Percentiles rank a stretch among this genome's conserved stretches.
These are phyloP conservation scores for Fusarium oxysporum DNA, from an alignment of 2,329 filamentous ascomycete genomes.

Conservation along the genomic window DNA sequence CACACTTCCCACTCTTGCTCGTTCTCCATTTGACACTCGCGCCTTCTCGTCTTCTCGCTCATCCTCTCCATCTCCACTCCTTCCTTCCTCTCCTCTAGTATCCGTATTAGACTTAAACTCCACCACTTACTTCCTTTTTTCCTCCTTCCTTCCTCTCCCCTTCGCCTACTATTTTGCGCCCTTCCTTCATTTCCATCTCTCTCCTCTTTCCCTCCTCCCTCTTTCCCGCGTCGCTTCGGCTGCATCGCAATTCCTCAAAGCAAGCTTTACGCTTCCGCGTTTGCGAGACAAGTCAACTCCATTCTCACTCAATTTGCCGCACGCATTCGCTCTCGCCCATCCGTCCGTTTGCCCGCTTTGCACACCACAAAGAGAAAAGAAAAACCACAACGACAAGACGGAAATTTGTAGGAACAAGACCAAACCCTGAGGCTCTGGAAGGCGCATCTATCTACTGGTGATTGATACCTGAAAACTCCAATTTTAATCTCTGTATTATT, in stretches of 20 bases:
- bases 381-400: slow-evolving; percentile 33
- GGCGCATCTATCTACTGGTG: slow-evolving; percentile 47
- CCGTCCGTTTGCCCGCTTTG: slow-evolving; percentile 25
- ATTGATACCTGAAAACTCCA: slow-evolving; percentile 43
- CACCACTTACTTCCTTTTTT: slow-evolving; percentile 48
- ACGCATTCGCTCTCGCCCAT: slow-evolving; percentile 21
- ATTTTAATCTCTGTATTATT: slow-evolving; percentile 47
- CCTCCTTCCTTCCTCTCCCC: slow-evolving; percentile 40
- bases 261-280: slow-evolving; percentile 34
- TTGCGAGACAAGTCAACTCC: slow-evolving; percentile 38
- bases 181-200: slow-evolving; percentile 48
- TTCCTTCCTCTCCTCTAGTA: slow-evolving; percentile 48
- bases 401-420: slow-evolving; percentile 40
- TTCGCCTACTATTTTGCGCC: slow-evolving; percentile 46
- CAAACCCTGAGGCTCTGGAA: slow-evolving; percentile 42
- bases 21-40: slow-evolving; percentile 36
- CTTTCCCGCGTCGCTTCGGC: slow-evolving; percentile 46
- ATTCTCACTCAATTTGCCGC: slow-evolving; percentile 32
- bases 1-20: slow-evolving; percentile 23
- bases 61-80: slow-evolving; percentile 22
- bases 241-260: slow-evolving; percentile 14
- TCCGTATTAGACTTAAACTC: slow-evolving; percentile 45
- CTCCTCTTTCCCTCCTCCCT: slow-evolving; percentile 43
- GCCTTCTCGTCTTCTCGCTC: slow-evolving; percentile 16
- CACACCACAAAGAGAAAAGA: slow-evolving; percentile 21